Conservation (phyloP, 2,329 filamentous ascomycete genomes). For the Teratosphaeria nubilosa region DNA sequence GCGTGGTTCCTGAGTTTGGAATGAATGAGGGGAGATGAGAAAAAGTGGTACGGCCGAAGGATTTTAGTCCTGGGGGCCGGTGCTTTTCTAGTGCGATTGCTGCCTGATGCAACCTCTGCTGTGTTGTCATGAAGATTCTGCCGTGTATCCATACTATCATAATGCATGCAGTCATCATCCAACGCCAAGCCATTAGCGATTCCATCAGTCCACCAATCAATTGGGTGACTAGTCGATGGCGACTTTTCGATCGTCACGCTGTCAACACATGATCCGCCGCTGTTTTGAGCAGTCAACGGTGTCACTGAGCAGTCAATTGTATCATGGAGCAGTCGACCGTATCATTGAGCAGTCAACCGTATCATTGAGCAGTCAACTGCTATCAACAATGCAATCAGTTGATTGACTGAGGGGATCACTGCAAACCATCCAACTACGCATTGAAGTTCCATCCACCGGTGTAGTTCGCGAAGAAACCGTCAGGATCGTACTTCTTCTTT, state of each 20-base stretch:
- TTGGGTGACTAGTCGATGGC: no score
- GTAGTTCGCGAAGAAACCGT: background rate
- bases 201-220: no score
- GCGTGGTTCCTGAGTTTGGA: no score
- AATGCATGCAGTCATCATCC: background rate
- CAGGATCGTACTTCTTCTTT: slow-evolving; percentile 1
- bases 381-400: background rate
- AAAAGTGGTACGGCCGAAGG: background rate
- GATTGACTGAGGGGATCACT: background rate
- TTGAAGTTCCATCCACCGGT: background rate
- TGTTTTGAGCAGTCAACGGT: background rate
- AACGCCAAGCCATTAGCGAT: no score
- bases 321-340: no score
- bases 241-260: no score
- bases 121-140: background rate
- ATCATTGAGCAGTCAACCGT: no score
- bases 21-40: background rate
- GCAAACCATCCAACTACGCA: background rate
- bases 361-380: background rate
- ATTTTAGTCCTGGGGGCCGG: background rate
- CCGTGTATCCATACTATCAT: background rate
- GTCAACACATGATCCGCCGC: no score
- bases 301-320: no score
- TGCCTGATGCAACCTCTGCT: background rate
- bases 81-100: background rate